phyloP scores from a whole-genome alignment of 2,329 filamentous ascomycete genomes.

The Venturia effusa region DNA sequence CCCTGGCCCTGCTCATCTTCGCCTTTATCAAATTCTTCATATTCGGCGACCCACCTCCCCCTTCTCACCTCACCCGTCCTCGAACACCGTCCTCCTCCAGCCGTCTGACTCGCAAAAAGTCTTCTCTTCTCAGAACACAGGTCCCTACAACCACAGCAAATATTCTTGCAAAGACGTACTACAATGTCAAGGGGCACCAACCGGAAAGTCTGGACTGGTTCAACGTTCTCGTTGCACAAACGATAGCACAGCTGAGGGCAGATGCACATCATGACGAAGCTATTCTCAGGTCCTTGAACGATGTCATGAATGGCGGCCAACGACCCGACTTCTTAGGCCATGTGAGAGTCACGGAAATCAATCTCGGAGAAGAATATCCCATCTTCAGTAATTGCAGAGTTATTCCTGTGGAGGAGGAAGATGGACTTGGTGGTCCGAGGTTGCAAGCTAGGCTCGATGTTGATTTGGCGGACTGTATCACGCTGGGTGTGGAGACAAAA shows the following conservation, averaged over 20 bases:
- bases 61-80: constrained; percentile 47
- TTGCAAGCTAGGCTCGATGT: constrained; percentile 95
- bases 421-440: constrained; percentile 52
- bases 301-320: constrained; percentile 73
- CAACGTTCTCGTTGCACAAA: constrained; percentile 93
- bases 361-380: constrained; percentile 89
- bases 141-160: constrained; percentile 81
- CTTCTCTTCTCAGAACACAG: constrained; percentile 37
- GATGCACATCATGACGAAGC: constrained; percentile 88
- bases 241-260: constrained; percentile 86
- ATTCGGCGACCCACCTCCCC: constrained; percentile 82
- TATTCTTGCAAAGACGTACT: constrained; percentile 93
- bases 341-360: constrained; percentile 88
- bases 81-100: constrained; percentile 22
- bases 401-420: constrained; percentile 69
- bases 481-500: constrained; percentile 87
- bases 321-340: constrained; percentile 88
- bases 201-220: constrained; percentile 98
- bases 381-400: constrained; percentile 98
- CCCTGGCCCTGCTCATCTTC: constrained; percentile 79
- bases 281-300: constrained; percentile 74
- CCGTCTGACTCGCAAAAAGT: constrained; percentile 46
- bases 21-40: constrained; percentile 99
- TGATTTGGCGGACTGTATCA: constrained; percentile 91
- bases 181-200: constrained; percentile 90